These are phyloP conservation scores for Verticillium zaregamsianum DNA, from an alignment of 2,329 filamentous ascomycete species.

Conservation along the genomic window DNA sequence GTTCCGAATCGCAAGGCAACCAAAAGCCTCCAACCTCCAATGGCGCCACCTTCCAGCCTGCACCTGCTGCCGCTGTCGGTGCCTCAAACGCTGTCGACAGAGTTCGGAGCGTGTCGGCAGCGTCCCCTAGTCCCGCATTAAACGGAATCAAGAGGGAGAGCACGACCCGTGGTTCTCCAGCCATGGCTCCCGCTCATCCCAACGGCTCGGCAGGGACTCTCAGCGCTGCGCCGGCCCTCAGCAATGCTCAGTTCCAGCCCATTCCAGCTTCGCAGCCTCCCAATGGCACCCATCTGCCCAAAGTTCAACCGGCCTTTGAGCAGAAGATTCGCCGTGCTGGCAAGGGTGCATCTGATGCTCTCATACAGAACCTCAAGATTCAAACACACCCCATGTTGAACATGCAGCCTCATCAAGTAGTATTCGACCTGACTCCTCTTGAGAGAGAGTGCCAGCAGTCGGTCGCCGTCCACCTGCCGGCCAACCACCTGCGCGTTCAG, in stretches of 20 bases:
- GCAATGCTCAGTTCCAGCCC: constrained; percentile 13
- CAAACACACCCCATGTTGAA: constrained; percentile 65
- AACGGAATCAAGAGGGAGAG: constrained; percentile 30
- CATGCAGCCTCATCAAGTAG: constrained; percentile 38
- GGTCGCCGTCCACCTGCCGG: constrained; percentile 65
- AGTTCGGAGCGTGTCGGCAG: constrained; percentile 32
- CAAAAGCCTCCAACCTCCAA: constrained; percentile 28
- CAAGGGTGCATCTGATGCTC: constrained; percentile 53
- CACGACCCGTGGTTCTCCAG: constrained; percentile 24
- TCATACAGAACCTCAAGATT: constrained; percentile 63
- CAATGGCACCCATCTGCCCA: constrained; percentile 27
- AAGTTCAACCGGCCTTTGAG: constrained; percentile 22
- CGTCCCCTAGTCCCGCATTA: constrained; percentile 39
- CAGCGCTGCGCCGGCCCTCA: constrained; percentile 21
- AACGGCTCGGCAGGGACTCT: constrained; percentile 18
- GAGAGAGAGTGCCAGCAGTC: constrained; percentile 65
- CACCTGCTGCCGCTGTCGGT: constrained; percentile 7
- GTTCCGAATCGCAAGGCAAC: constrained; percentile 25
- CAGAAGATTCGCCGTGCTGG: constrained; percentile 31
- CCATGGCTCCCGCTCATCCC: constrained; percentile 3
- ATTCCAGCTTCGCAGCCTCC: constrained; percentile 16
- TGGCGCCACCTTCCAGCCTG: constrained; percentile 10
- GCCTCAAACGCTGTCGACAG: constrained; percentile 3
- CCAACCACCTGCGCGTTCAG: constrained; percentile 66
- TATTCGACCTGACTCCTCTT: constrained; percentile 62